Evolutionary conservation across 2,329 filamentous ascomycete species (phyloP).

Genomic region (Proliferodiscus dingleyae): DNA sequence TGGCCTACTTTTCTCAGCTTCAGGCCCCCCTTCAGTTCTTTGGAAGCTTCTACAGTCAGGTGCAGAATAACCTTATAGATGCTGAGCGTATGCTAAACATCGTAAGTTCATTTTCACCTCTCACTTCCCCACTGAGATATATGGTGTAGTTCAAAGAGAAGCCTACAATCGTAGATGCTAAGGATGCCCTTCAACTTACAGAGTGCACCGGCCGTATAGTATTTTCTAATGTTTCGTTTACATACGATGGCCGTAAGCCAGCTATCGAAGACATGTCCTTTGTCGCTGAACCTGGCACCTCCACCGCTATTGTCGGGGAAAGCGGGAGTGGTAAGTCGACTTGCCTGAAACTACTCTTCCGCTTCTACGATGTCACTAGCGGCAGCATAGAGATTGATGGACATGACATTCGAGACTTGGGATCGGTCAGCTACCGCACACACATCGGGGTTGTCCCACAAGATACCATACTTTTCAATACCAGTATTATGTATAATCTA

Average conservation of each 20-base stretch:
- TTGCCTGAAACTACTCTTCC: conserved; percentile 89
- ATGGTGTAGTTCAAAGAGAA: conserved; percentile 81
- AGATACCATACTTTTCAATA: conserved; percentile 93
- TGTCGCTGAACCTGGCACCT: conserved; percentile 81
- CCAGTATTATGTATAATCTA: conserved; percentile 90
- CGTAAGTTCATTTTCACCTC: background rate
- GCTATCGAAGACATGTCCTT: conserved; percentile 82
- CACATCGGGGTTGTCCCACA: conserved; percentile 96
- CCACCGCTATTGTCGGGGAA: conserved; percentile 94
- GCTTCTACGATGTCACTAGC: conserved; percentile 83
- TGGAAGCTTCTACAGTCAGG: conserved; percentile 91
- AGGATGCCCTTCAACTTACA: conserved; percentile 66
- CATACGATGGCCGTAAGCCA: too few species aligned
- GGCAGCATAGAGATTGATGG: conserved; percentile 84
- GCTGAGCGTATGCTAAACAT: conserved; percentile 91
- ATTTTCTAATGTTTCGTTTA: too few species aligned
- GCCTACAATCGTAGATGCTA: conserved; percentile 83
- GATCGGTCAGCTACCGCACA: conserved; percentile 82
- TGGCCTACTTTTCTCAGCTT: conserved; percentile 75
- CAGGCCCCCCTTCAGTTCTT: conserved; percentile 82
- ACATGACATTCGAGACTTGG: conserved; percentile 76
- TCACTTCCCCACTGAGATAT: background rate
- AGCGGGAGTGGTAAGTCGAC: conserved; percentile 97
- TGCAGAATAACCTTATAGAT: conserved; percentile 96
- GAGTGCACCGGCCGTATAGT: conserved; percentile 62